These are phyloP conservation scores for Mucor velutinosus DNA, from an alignment of 371 early-diverging fungal species.

Conservation along the genomic window DNA sequence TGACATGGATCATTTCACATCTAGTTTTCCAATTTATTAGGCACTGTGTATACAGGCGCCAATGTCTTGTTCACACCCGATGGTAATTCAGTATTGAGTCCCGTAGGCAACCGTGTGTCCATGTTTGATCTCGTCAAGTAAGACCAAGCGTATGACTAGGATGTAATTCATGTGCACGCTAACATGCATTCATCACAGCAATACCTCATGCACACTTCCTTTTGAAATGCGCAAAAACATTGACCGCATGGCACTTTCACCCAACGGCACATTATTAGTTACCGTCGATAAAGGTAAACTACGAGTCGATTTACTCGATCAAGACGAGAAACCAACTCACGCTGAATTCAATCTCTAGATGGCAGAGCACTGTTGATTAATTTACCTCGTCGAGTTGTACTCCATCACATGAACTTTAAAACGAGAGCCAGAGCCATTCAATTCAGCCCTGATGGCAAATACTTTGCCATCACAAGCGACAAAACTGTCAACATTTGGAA, in stretches of 20 bases:
- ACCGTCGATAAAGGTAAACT: slow-evolving; percentile 85
- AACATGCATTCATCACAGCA: slow-evolving; percentile 50
- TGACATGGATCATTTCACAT: not conserved
- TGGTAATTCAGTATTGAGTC: slow-evolving; percentile 90
- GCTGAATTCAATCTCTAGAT: slow-evolving; percentile 46
- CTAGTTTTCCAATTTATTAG: slow-evolving; percentile 91
- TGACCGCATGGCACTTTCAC: slow-evolving; percentile 85
- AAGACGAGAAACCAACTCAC: too few species aligned
- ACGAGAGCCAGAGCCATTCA: slow-evolving; percentile 75
- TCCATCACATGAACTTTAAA: slow-evolving; percentile 91
- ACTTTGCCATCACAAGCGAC: slow-evolving; percentile 86
- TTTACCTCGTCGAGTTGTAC: slow-evolving; percentile 77
- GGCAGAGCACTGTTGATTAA: slow-evolving; percentile 90
- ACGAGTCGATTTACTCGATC: not conserved
- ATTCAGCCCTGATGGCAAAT: slow-evolving; percentile 82
- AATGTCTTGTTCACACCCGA: slow-evolving; percentile 95
- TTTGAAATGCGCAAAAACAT: slow-evolving; percentile 93
- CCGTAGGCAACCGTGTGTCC: slow-evolving; percentile 96
- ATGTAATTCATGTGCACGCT: not conserved
- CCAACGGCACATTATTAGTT: slow-evolving; percentile 85
- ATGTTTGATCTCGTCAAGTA: slow-evolving; percentile 95
- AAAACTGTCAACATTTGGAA: slow-evolving; percentile 91
- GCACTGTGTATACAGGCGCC: slow-evolving; percentile 94
- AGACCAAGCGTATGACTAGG: slow-evolving; percentile 5
- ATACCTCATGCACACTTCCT: slow-evolving; percentile 90